These are phyloP conservation scores for Petunia secreta DNA, from an alignment of 257 asterid species.

Conservation along the genomic window DNA sequence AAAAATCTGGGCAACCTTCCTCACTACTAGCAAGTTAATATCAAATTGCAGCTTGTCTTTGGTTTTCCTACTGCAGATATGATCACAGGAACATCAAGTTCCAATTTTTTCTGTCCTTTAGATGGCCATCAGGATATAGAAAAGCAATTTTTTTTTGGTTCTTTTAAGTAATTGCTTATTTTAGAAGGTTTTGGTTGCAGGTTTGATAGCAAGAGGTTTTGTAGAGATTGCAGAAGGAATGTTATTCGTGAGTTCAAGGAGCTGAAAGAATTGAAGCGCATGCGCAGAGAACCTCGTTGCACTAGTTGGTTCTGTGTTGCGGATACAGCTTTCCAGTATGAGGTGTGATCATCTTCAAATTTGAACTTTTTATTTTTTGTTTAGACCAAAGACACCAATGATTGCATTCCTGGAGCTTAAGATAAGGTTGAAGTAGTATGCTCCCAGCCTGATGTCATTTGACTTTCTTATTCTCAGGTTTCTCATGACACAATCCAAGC, in stretches of 20 bases:
- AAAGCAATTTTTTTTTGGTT: no score
- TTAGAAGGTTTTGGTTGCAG: constrained; percentile 38
- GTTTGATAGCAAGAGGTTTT: constrained; percentile 96
- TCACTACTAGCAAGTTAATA: background rate
- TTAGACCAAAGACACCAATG: constrained; percentile 14
- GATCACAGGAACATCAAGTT: no score
- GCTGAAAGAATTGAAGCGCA: constrained; percentile 91
- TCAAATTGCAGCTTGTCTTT: constrained; percentile 19
- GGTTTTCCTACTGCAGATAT: background rate
- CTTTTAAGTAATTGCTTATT: no score
- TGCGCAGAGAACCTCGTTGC: constrained; percentile 83
- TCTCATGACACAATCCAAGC: constrained; percentile 84
- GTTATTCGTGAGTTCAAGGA: constrained; percentile 97
- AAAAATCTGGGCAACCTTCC: background rate
- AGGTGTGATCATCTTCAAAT: constrained; percentile 50
- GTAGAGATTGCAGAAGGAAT: constrained; percentile 98
- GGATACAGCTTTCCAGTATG: constrained; percentile 88
- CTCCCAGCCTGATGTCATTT: constrained; percentile 29
- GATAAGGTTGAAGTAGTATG: constrained; percentile 7
- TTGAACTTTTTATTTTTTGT: background rate
- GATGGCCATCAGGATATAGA: no score
- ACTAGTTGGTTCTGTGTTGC: constrained; percentile 96
- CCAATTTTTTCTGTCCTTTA: no score
- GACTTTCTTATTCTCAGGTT: constrained; percentile 60
- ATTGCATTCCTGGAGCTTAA: background rate